Conservation (phyloP, 768 basidiomycete genomes). For the Pisolithus marmoratus region DNA sequence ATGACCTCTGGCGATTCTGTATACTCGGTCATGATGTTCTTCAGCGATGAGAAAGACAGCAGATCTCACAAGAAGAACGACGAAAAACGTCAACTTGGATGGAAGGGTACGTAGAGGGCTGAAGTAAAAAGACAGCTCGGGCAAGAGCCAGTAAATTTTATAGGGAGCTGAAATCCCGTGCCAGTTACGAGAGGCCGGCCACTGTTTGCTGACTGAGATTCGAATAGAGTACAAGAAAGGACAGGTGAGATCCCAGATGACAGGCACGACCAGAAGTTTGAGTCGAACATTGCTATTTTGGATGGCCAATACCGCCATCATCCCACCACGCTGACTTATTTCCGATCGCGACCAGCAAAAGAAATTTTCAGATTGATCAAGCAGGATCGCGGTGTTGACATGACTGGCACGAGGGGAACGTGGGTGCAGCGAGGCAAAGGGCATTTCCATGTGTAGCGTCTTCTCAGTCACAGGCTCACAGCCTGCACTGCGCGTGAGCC, state of each 20-base stretch:
- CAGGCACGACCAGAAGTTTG: background rate
- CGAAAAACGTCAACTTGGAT: background rate
- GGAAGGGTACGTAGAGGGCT: conserved; percentile 1
- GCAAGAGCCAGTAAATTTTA: conserved; percentile 15
- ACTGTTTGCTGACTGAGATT: conserved; percentile 1
- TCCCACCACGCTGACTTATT: conserved; percentile 26
- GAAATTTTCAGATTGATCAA: conserved; percentile 11
- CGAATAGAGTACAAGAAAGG: conserved; percentile 15
- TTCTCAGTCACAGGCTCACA: conserved; percentile 4
- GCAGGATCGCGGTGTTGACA: conserved; percentile 18
- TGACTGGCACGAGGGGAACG: conserved; percentile 26
- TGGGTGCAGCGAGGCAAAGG: conserved; percentile 26
- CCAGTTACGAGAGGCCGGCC: conserved; percentile 12
- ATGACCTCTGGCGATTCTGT: conserved; percentile 53
- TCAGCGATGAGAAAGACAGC: background rate
- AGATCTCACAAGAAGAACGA: conserved; percentile 1
- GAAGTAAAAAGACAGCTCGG: conserved; percentile 4
- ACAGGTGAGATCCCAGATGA: conserved; percentile 17
- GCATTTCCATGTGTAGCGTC: conserved; percentile 5
- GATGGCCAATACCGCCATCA: conserved; percentile 17
- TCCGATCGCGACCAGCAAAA: conserved; percentile 17
- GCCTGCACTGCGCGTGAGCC: conserved; percentile 6
- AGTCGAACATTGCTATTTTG: conserved; percentile 10
- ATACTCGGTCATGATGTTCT: conserved; percentile 55
- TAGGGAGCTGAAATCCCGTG: conserved; percentile 21